These are phyloP conservation scores for Plasmodium billcollinsi DNA, from an alignment of 169 alveolate species.

Conservation along the genomic window DNA sequence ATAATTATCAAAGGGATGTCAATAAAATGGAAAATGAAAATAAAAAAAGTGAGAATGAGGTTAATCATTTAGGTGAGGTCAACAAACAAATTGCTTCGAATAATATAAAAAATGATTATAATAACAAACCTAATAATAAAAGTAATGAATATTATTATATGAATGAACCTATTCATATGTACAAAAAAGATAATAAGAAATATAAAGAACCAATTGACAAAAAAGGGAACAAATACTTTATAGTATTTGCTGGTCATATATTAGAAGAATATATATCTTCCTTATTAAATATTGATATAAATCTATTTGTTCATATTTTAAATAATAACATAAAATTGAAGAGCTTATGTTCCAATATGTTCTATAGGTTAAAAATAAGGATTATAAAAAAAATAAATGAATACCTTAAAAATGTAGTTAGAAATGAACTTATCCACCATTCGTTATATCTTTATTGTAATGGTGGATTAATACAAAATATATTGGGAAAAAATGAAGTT, in stretches of 20 bases:
- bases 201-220: neutral
- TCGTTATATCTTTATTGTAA: slow-evolving; percentile 42
- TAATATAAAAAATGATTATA: neutral
- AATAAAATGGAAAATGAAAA: neutral
- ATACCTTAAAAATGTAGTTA: slow-evolving; percentile 3
- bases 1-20: neutral
- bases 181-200: neutral
- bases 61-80: too few species aligned
- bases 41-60: too few species aligned
- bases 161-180: neutral
- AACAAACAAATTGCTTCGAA: too few species aligned
- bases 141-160: neutral
- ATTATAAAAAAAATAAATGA: slow-evolving; percentile 43
- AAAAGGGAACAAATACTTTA: slow-evolving; percentile 22
- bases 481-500: neutral
- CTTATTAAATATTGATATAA: slow-evolving; percentile 49
- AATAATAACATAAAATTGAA: slow-evolving; percentile 29
- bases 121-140: neutral
- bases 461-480: slow-evolving; percentile 27
- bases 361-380: slow-evolving; percentile 57
- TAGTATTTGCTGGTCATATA: slow-evolving; percentile 73
- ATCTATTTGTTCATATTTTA: slow-evolving; percentile 17
- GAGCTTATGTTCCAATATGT: slow-evolving; percentile 54
- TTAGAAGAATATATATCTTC: slow-evolving; percentile 70
- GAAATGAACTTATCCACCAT: slow-evolving; percentile 8